Evolutionary conservation across 306 rosid species (phyloP).

Genomic region (Trifolium pratense): DNA sequence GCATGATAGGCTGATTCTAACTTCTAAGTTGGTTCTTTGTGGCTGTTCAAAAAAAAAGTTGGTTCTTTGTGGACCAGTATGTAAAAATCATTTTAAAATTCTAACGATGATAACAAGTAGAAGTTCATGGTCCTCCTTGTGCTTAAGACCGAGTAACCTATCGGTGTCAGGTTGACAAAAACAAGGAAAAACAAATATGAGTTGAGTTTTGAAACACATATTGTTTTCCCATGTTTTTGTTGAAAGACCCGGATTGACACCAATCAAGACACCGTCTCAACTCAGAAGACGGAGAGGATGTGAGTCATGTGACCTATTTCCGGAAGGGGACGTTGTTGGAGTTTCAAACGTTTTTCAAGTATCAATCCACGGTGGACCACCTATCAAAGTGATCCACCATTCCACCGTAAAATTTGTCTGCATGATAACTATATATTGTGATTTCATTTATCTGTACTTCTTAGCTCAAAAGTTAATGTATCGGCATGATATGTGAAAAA

Average conservation of each 20-base stretch:
- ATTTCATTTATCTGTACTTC: slow-evolving; percentile 1
- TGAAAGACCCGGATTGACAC: background rate
- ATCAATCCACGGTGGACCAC: background rate
- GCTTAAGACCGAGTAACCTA: background rate
- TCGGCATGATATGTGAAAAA: slow-evolving; percentile 10
- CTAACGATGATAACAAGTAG: background rate
- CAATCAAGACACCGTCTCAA: background rate
- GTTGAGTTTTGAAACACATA: background rate
- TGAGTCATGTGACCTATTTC: background rate
- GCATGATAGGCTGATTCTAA: too few relatives aligned
- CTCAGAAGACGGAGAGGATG: background rate
- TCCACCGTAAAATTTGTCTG: background rate
- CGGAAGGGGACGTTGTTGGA: background rate
- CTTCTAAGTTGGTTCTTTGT: background rate
- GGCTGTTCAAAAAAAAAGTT: background rate
- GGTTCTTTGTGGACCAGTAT: background rate
- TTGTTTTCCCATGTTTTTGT: background rate
- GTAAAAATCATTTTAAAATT: background rate
- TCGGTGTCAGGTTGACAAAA: background rate
- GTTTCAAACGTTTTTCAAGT: background rate
- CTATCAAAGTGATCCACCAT: background rate
- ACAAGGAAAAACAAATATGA: background rate
- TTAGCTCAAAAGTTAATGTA: background rate
- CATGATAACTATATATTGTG: background rate
- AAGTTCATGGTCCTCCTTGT: background rate